Percentiles rank a stretch among this genome's conserved stretches.
Conservation (phyloP, 1,284 basidiomycete genomes). For the Puccinia novopanici region DNA sequence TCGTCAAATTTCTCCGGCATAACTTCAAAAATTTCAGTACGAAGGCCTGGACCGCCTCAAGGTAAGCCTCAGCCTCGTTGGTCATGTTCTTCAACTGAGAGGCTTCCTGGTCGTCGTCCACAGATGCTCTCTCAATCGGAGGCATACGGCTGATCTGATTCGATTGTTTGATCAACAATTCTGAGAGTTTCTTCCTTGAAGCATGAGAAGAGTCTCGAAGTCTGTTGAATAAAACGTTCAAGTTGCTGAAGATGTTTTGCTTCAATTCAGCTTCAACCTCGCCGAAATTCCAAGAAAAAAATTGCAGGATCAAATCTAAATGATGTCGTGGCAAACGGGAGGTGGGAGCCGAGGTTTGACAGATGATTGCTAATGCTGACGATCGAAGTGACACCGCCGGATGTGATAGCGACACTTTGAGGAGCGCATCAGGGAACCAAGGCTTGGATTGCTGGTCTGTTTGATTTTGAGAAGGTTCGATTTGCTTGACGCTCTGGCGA, state of each 20-base stretch:
- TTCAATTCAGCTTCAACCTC: slow-evolving; percentile 44
- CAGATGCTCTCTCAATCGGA: background rate
- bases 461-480: background rate
- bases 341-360: slow-evolving; percentile 17
- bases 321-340: slow-evolving; percentile 7
- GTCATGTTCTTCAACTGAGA: slow-evolving; percentile 8
- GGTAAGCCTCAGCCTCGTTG: slow-evolving; percentile 5
- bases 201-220: slow-evolving; percentile 37
- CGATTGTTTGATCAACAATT: slow-evolving; percentile 2
- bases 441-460: background rate
- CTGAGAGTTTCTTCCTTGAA: slow-evolving; percentile 26
- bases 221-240: slow-evolving; percentile 28
- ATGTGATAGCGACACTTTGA: slow-evolving; percentile 36
- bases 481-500: background rate
- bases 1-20: slow-evolving; percentile 25
- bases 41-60: slow-evolving; percentile 23
- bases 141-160: background rate
- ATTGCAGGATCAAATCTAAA: slow-evolving; percentile 26
- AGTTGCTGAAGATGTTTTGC: slow-evolving; percentile 38
- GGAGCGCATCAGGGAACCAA: slow-evolving; percentile 11
- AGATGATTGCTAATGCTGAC: slow-evolving; percentile 33
- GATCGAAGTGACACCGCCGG: slow-evolving; percentile 33
- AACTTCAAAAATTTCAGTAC: slow-evolving; percentile 20
- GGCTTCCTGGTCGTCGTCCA: background rate
- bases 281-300: slow-evolving; percentile 41